Conservation (phyloP, 371 early-diverging fungal species). For the Syncephalastrum contaminatum region DNA sequence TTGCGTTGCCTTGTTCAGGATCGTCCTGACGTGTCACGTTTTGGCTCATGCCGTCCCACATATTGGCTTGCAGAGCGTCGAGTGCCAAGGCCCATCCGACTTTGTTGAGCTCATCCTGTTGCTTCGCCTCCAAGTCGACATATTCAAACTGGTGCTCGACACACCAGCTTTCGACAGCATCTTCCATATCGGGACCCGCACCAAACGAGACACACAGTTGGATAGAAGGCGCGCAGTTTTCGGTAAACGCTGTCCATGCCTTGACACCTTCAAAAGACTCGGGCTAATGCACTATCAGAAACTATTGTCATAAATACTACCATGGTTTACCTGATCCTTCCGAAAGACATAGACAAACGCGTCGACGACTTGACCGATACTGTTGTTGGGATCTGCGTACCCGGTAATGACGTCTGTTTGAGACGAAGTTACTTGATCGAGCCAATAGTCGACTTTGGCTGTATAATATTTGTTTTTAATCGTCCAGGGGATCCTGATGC, state of each 20-base stretch:
- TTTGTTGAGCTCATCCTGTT: conserved; percentile 32
- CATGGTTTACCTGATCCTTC: conserved; percentile 40
- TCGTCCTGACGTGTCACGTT: conserved; percentile 20
- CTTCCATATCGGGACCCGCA: conserved; percentile 27
- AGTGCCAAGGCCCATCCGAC: conserved; percentile 38
- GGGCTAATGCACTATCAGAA: conserved; percentile 23
- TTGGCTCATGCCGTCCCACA: conserved; percentile 71
- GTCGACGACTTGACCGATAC: conserved; percentile 61
- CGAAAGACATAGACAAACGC: conserved; percentile 68
- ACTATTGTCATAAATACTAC: background rate
- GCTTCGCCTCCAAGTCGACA: conserved; percentile 51
- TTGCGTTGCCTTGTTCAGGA: background rate
- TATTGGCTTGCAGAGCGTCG: conserved; percentile 68
- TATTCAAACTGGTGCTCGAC: conserved; percentile 65
- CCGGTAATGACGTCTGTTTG: conserved; percentile 35
- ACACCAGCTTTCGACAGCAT: conserved; percentile 47
- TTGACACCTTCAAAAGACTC: conserved; percentile 55
- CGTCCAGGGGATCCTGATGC: conserved; percentile 59
- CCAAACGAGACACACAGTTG: conserved; percentile 45
- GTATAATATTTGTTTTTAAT: conserved; percentile 75
- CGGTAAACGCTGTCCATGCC: conserved; percentile 56
- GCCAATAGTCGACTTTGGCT: conserved; percentile 69
- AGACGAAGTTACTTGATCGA: conserved; percentile 47
- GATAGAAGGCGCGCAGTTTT: conserved; percentile 54
- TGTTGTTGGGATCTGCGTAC: conserved; percentile 46